phyloP scores from a whole-genome alignment of 768 basidiomycete genomes.

The Favolaschia claudopus region DNA sequence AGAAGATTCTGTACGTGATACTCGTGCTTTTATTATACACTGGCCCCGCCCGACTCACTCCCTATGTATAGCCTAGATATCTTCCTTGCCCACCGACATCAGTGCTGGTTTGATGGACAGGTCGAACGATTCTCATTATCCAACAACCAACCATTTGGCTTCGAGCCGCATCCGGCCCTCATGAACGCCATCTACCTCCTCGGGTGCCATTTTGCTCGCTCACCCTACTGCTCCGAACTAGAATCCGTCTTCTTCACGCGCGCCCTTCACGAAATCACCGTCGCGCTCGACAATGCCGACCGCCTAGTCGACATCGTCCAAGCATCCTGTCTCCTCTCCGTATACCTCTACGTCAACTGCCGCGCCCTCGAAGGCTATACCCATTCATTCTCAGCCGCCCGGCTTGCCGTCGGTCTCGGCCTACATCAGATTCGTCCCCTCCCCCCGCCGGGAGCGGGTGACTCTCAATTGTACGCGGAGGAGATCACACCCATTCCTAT shows the following conservation, averaged over 20 bases:
- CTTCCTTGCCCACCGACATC: slow-evolving; percentile 63
- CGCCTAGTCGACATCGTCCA: slow-evolving; percentile 66
- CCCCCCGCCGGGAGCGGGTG: slow-evolving; percentile 29
- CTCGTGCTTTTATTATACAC: background rate
- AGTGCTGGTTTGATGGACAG: slow-evolving; percentile 65
- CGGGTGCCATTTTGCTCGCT: slow-evolving; percentile 61
- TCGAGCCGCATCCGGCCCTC: slow-evolving; percentile 62
- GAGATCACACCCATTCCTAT: slow-evolving; percentile 36
- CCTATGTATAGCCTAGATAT: slow-evolving; percentile 52
- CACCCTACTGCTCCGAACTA: slow-evolving; percentile 47
- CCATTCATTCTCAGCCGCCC: slow-evolving; percentile 65
- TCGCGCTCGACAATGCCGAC: slow-evolving; percentile 61
- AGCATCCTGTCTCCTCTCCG: slow-evolving; percentile 64
- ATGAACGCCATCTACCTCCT: slow-evolving; percentile 69
- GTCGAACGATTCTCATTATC: slow-evolving; percentile 50
- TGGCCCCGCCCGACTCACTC: background rate
- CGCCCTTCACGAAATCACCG: slow-evolving; percentile 57
- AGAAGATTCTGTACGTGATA: slow-evolving; percentile 45
- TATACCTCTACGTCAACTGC: slow-evolving; percentile 66
- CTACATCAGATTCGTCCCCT: slow-evolving; percentile 58
- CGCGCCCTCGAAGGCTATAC: slow-evolving; percentile 66
- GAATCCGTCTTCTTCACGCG: slow-evolving; percentile 58
- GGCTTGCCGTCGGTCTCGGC: slow-evolving; percentile 68
- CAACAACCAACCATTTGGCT: slow-evolving; percentile 35
- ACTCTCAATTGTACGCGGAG: slow-evolving; percentile 21